Evolutionary conservation across 202 grass and related monocot species (phyloP).

Genomic region (Setaria italica): DNA sequence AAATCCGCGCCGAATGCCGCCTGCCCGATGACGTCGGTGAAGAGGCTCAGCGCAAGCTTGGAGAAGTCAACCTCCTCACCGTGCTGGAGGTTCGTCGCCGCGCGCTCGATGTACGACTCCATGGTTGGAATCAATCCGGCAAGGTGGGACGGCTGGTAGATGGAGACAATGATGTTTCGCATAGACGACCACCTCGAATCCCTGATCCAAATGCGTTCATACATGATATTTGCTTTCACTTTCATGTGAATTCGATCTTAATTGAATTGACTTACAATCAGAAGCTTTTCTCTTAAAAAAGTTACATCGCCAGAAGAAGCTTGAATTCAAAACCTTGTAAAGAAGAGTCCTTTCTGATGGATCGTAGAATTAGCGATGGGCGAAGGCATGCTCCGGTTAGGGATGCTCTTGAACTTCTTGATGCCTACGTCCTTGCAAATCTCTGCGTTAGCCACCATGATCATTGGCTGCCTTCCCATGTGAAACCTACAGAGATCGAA

Average conservation of each 20-base stretch:
- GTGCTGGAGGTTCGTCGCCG: neutral
- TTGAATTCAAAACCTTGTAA: constrained; percentile 5
- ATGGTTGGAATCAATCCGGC: constrained; percentile 50
- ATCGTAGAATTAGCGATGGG: constrained; percentile 9
- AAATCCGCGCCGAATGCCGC: constrained; percentile 56
- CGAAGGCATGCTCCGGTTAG: constrained; percentile 41
- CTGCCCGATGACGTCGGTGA: constrained; percentile 44
- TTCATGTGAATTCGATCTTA: too few species aligned
- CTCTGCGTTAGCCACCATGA: constrained; percentile 43
- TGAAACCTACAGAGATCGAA: constrained; percentile 45
- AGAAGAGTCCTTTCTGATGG: constrained; percentile 52
- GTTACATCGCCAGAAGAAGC: too few species aligned
- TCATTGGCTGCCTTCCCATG: constrained; percentile 53
- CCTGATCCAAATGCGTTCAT: neutral
- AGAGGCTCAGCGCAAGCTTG: constrained; percentile 31
- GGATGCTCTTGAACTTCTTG: constrained; percentile 55
- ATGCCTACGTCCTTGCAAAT: constrained; percentile 52
- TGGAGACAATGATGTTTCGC: constrained; percentile 44
- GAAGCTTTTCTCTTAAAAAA: too few species aligned
- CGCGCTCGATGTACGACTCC: neutral
- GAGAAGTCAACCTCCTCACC: constrained; percentile 49
- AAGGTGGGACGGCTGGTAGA: constrained; percentile 59
- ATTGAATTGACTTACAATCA: too few species aligned
- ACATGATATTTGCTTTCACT: too few species aligned
- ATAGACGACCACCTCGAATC: constrained; percentile 50